A percentile compares a stretch with the other conserved stretches of the same genome.
Conservation (phyloP, 1,284 basidiomycete species). For the Ceratobasidium sp. region DNA sequence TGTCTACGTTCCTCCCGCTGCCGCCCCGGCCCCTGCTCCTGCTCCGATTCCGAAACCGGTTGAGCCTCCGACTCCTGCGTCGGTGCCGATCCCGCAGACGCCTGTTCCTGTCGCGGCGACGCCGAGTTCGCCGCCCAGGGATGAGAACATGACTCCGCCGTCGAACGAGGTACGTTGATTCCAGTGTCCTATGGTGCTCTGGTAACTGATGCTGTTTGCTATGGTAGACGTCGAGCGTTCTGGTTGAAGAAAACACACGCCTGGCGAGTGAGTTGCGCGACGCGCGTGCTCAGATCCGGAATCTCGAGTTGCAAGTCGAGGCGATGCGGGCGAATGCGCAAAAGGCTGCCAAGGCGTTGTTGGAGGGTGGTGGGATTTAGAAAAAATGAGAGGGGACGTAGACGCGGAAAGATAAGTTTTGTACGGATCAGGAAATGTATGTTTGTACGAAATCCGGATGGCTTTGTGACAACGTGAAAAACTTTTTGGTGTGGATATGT, state of each 20-base stretch:
- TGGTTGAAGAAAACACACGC: conserved; percentile 69
- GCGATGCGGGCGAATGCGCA: conserved; percentile 75
- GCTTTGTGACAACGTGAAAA: not conserved
- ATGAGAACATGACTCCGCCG: conserved; percentile 12
- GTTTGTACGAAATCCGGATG: conserved; percentile 12
- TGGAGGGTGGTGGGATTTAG: conserved; percentile 44
- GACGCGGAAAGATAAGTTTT: not conserved
- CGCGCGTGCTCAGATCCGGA: conserved; percentile 79
- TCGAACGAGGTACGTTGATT: conserved; percentile 24
- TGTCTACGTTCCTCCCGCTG: conserved; percentile 54
- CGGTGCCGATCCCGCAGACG: conserved; percentile 51
- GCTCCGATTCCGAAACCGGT: conserved; percentile 53
- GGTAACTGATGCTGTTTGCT: not conserved
- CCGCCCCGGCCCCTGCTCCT: conserved; percentile 45
- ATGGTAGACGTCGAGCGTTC: conserved; percentile 48
- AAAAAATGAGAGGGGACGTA: not conserved
- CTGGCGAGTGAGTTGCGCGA: conserved; percentile 75
- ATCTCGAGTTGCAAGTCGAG: conserved; percentile 86
- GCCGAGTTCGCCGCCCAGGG: conserved; percentile 18
- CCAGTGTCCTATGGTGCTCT: not conserved
- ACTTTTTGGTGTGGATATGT: not conserved
- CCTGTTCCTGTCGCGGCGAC: conserved; percentile 38
- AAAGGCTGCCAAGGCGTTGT: conserved; percentile 62
- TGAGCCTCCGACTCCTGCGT: conserved; percentile 52
- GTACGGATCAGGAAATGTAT: conserved; percentile 22